Conservation (phyloP, 2,329 filamentous ascomycete genomes). For the Fusarium sp. region DNA sequence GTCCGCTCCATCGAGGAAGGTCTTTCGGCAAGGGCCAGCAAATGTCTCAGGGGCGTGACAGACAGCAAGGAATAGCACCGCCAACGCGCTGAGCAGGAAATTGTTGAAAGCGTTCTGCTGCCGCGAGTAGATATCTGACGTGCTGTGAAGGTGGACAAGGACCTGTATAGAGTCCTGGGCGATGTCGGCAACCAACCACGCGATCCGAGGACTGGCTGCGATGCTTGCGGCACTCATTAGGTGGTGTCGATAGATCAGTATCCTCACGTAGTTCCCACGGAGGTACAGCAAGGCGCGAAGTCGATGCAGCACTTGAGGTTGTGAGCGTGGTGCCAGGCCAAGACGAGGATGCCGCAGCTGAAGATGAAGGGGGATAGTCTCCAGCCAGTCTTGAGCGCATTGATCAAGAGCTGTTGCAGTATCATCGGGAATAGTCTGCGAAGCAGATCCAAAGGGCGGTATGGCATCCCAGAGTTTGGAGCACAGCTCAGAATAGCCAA, state of each 20-base stretch:
- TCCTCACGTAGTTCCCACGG: slow-evolving; percentile 58
- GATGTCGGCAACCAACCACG: slow-evolving; percentile 53
- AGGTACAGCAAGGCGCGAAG: slow-evolving; percentile 57
- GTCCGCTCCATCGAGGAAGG: slow-evolving; percentile 48
- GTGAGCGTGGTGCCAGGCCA: slow-evolving; percentile 45
- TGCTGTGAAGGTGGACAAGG: slow-evolving; percentile 42
- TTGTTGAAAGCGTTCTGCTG: slow-evolving; percentile 47
- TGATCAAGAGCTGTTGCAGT: slow-evolving; percentile 54
- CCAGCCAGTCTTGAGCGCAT: slow-evolving; percentile 58
- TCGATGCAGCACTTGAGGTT: slow-evolving; percentile 53
- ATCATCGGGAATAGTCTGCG: slow-evolving; percentile 52
- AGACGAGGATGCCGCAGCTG: slow-evolving; percentile 52
- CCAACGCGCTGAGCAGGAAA: slow-evolving; percentile 46
- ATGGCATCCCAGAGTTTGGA: slow-evolving; percentile 61
- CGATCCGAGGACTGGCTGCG: slow-evolving; percentile 47
- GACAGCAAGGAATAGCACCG: slow-evolving; percentile 51
- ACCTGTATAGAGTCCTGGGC: slow-evolving; percentile 46
- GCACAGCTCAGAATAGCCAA: slow-evolving; percentile 59
- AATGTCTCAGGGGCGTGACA: slow-evolving; percentile 58
- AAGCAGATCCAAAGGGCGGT: slow-evolving; percentile 50
- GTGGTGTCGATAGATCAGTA: slow-evolving; percentile 57
- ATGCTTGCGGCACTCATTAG: slow-evolving; percentile 54
- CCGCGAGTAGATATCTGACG: slow-evolving; percentile 44
- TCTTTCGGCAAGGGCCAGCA: slow-evolving; percentile 49
- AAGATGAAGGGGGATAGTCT: slow-evolving; percentile 57